Conservation (phyloP, 1,284 basidiomycete species). For the Puccinia polysora region DNA sequence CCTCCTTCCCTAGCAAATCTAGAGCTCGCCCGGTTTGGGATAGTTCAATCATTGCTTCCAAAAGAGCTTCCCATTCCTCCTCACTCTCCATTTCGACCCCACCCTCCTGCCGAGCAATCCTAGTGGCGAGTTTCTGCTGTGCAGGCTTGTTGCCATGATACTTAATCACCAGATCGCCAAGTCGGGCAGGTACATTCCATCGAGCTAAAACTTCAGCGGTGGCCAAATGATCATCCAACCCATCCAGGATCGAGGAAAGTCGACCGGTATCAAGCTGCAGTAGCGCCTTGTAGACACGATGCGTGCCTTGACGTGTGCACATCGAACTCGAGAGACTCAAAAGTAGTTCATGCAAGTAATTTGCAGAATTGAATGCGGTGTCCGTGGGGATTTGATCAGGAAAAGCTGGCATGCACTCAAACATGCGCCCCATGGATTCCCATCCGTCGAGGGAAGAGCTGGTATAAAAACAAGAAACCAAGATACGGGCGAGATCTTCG, state of each 20-base stretch:
- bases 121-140: conserved; percentile 77
- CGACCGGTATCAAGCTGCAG: conserved; percentile 66
- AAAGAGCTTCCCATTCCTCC: conserved; percentile 75
- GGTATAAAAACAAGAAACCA: conserved; percentile 83
- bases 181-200: conserved; percentile 72
- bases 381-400: conserved; percentile 33
- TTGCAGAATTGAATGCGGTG: background rate
- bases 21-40: conserved; percentile 70
- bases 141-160: conserved; percentile 64
- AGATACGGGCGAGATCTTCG: conserved; percentile 73
- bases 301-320: conserved; percentile 13
- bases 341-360: conserved; percentile 28
- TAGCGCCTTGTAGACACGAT: conserved; percentile 61
- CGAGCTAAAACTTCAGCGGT: conserved; percentile 80
- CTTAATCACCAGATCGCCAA: conserved; percentile 73
- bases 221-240: conserved; percentile 87
- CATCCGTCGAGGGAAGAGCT: conserved; percentile 67
- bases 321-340: conserved; percentile 1
- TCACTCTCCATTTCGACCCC: conserved; percentile 58
- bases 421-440: conserved; percentile 78
- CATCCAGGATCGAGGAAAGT: conserved; percentile 74
- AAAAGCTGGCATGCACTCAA: conserved; percentile 84
- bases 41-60: conserved; percentile 83
- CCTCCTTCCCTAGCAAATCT: conserved; percentile 65
- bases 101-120: conserved; percentile 70